phyloP scores from a whole-genome alignment of 129 eudicot genomes.

The Centaurea solstitialis region DNA sequence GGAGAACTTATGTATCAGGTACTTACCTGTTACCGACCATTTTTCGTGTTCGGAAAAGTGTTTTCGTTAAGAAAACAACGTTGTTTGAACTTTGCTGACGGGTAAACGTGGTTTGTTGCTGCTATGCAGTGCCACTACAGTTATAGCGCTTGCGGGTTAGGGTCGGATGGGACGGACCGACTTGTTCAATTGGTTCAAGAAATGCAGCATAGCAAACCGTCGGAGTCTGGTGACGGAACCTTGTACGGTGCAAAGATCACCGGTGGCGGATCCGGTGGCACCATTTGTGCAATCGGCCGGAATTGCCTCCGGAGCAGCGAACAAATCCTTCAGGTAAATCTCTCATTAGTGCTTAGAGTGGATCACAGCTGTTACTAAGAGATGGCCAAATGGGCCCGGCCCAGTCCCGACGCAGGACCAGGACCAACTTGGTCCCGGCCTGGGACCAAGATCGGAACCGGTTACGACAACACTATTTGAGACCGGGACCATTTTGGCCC shows the following conservation, averaged over 20 bases:
- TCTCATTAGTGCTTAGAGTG: background rate
- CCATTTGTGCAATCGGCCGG: conserved; percentile 78
- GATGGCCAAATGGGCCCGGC: too few relatives aligned
- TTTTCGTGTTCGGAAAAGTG: background rate
- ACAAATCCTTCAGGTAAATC: conserved; percentile 80
- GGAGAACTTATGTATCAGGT: conserved; percentile 98
- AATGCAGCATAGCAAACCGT: conserved; percentile 74
- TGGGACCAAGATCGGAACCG: too few relatives aligned
- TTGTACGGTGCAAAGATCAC: conserved; percentile 93
- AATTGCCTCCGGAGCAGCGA: conserved; percentile 69
- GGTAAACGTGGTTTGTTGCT: background rate
- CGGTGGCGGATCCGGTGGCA: conserved; percentile 98
- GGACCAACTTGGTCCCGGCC: too few relatives aligned
- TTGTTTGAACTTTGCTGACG: background rate
- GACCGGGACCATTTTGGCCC: too few relatives aligned
- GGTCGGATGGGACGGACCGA: conserved; percentile 95
- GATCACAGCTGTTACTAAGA: too few relatives aligned
- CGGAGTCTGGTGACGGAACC: conserved; percentile 65
- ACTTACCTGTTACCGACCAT: background rate
- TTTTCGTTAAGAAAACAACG: background rate
- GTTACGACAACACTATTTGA: too few relatives aligned
- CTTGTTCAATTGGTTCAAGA: conserved; percentile 90
- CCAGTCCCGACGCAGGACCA: too few relatives aligned
- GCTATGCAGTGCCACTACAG: conserved; percentile 95
- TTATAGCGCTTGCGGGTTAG: conserved; percentile 94